Percentiles rank a stretch among this genome's conserved stretches.
Conservation (phyloP, 768 basidiomycete species). For the Leccinum boreale region DNA sequence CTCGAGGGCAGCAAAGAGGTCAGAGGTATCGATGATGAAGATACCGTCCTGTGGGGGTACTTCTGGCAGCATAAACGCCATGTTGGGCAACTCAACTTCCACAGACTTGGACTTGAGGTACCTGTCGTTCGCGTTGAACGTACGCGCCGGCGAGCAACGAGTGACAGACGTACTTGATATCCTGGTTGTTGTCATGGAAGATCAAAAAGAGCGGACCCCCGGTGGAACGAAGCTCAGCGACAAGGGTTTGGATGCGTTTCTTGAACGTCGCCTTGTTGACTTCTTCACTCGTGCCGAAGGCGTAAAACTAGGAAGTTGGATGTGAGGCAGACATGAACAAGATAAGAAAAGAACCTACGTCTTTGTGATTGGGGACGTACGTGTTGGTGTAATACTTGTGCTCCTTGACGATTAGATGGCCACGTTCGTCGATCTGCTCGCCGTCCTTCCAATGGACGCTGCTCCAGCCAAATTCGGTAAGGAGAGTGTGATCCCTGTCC, state of each 20-base stretch:
- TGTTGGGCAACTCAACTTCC: slow-evolving; percentile 48
- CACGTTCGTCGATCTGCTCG: slow-evolving; percentile 43
- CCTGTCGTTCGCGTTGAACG: slow-evolving; percentile 32
- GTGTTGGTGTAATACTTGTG: slow-evolving; percentile 54
- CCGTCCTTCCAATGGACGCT: slow-evolving; percentile 54
- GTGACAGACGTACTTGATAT: slow-evolving; percentile 57
- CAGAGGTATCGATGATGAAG: slow-evolving; percentile 70
- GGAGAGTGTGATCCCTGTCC: slow-evolving; percentile 68
- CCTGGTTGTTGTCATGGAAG: slow-evolving; percentile 76
- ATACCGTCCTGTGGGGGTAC: slow-evolving; percentile 47
- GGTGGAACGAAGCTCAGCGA: slow-evolving; percentile 35
- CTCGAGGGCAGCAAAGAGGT: slow-evolving; percentile 72
- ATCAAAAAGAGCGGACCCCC: slow-evolving; percentile 69
- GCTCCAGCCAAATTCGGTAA: slow-evolving; percentile 86
- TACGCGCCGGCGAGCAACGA: background rate
- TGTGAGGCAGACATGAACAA: background rate
- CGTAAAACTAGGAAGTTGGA: slow-evolving; percentile 49
- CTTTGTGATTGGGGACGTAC: slow-evolving; percentile 61
- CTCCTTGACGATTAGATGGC: slow-evolving; percentile 66
- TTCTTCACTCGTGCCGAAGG: slow-evolving; percentile 60
- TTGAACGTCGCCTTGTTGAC: slow-evolving; percentile 53
- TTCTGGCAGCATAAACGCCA: slow-evolving; percentile 59
- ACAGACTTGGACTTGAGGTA: slow-evolving; percentile 50
- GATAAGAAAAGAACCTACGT: slow-evolving; percentile 36
- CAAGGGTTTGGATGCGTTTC: slow-evolving; percentile 44